Evolutionary conservation across 2,329 filamentous ascomycete genomes (phyloP).

Genomic region (Claviceps maximensis): DNA sequence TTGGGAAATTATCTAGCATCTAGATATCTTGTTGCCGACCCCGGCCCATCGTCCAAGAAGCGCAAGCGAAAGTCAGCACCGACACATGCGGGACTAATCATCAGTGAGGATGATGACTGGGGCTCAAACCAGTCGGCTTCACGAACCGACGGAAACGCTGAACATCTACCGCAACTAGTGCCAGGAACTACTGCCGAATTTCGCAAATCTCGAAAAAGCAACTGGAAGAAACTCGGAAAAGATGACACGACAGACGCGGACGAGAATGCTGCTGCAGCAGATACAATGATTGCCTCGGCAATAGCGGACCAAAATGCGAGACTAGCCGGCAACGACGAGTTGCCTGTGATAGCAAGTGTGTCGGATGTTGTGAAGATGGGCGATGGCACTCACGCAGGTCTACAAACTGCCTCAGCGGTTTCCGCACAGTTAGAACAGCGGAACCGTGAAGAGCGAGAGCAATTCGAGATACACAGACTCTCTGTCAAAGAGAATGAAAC

Average conservation of each 20-base stretch:
- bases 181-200: conserved; percentile 47
- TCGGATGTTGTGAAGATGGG: conserved; percentile 57
- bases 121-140: conserved; percentile 27
- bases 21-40: conserved; percentile 62
- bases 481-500: conserved; percentile 55
- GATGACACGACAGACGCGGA: conserved; percentile 15
- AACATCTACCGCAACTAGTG: conserved; percentile 38
- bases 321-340: conserved; percentile 33
- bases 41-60: conserved; percentile 43
- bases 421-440: conserved; percentile 54
- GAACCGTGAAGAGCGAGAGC: conserved; percentile 47
- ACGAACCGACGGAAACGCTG: conserved; percentile 20
- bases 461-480: conserved; percentile 31
- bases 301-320: conserved; percentile 51
- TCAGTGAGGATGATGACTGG: conserved; percentile 50
- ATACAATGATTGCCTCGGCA: conserved; percentile 63
- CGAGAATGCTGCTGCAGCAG: conserved; percentile 44
- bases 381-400: conserved; percentile 72
- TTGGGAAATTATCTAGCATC: conserved; percentile 80
- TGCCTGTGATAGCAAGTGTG: conserved; percentile 30
- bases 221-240: conserved; percentile 60
- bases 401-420: conserved; percentile 75
- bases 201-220: conserved; percentile 62
- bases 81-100: conserved; percentile 38
- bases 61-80: conserved; percentile 44